Evolutionary conservation across 2,329 filamentous ascomycete species (phyloP), one percentile per base, ranked within the genome.

Genomic region (Exophiala phaeomuriformis): DNA sequence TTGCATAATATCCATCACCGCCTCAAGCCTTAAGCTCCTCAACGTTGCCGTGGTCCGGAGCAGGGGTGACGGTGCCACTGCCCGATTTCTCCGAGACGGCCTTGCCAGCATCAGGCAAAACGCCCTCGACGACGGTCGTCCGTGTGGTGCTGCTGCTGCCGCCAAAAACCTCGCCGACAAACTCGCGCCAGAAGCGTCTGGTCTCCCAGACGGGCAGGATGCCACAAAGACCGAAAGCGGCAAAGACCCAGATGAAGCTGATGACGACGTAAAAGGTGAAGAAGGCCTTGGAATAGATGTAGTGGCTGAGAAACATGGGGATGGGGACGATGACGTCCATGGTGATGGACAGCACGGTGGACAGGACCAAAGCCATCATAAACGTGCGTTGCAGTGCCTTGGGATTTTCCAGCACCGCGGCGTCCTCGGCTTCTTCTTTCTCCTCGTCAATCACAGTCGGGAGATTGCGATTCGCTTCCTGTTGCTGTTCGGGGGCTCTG

Each of bases 261-360:
- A 88, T 80, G 1, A 81, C 76, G 8, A 90, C 80, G 86, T 86
- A 90, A 42, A 85, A 86, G 9, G 85, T 87, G 70, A 91, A 93
- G 75, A 93, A 93, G 19, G 76, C 75, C 73, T 86, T 85, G 67
- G 78, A 82, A 71, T 93, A 93, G 51, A 95, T 78, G 66, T 95
- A 95, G 1, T 80, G 79, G 0, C 78, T 77, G 7, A 88, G 89
- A 65, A 93, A 95, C 82, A 95, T 84, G 1, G 90, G 90, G 77
- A 95, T 90, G 0, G 90, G 90, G 88, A 89, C 95, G 12, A 95
- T 77, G 69, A 95, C 76, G 0, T 95, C 73, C 55, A 95, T 75
- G 0, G 81, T 77, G 0, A 95, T 56, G 0, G 87, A 86, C 71
- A 88, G 73, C 58, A 77, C 67, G 10, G 83, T 72, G 0, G 83